Conservation (phyloP, 345 rosid species). For the Brassica nigra region DNA sequence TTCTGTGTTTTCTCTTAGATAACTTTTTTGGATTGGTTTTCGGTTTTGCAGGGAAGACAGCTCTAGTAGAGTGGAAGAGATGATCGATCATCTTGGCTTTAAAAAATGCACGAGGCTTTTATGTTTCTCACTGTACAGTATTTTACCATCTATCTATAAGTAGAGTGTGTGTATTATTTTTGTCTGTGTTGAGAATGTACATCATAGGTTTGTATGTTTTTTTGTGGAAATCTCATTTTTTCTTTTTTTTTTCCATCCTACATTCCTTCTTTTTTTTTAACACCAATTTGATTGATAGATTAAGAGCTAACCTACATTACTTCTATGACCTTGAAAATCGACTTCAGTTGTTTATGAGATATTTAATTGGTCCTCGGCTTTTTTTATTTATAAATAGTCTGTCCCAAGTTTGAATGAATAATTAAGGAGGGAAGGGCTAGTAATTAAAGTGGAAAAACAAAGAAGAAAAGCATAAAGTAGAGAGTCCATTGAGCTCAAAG, state of each 20-base stretch:
- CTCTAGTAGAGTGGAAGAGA: constrained; percentile 65
- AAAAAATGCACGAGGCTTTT: background rate
- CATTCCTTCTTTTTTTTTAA: too few species aligned
- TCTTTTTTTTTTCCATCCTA: background rate
- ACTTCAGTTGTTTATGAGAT: background rate
- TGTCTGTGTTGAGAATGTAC: constrained; percentile 24
- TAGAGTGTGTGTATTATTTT: background rate
- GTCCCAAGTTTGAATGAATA: constrained; percentile 12
- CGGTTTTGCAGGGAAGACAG: constrained; percentile 58
- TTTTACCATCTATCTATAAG: constrained; percentile 31
- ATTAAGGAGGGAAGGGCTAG: constrained; percentile 24
- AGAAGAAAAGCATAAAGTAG: constrained; percentile 33
- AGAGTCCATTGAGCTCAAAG: constrained; percentile 30
- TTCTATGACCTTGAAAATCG: background rate
- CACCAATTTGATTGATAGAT: too few species aligned
- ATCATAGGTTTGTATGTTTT: constrained; percentile 7
- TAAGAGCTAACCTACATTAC: too few species aligned
- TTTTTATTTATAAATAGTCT: background rate
- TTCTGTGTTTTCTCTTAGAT: constrained; percentile 11
- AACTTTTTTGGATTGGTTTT: background rate
- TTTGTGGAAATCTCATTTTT: background rate
- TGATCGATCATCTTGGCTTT: constrained; percentile 22
- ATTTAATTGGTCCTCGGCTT: constrained; percentile 1
- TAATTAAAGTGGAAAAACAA: constrained; percentile 20
- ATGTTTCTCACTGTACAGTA: constrained; percentile 8